Evolutionary conservation across 257 asterid species (phyloP).

Genomic region (Penstemon eatonii): DNA sequence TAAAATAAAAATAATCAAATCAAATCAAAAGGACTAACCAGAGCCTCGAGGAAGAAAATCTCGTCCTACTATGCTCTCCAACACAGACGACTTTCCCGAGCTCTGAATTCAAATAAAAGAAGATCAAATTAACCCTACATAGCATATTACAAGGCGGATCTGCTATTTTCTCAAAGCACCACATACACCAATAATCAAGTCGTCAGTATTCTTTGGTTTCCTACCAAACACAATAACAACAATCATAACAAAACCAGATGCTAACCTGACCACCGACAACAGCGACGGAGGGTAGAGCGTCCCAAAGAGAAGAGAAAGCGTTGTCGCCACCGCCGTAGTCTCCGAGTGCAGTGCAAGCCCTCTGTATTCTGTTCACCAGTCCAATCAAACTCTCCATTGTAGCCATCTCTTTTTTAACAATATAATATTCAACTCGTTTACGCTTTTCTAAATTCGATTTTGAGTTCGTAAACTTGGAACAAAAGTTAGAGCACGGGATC

Average conservation of each 20-base stretch:
- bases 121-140: background rate
- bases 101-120: constrained; percentile 54
- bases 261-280: constrained; percentile 93
- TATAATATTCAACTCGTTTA: too few species aligned
- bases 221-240: too few species aligned
- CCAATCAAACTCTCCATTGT: constrained; percentile 94
- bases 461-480: constrained; percentile 17
- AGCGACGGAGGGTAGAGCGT: constrained; percentile 90
- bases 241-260: background rate
- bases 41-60: constrained; percentile 98
- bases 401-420: constrained; percentile 46
- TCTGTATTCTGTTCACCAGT: constrained; percentile 80
- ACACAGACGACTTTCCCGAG: constrained; percentile 91
- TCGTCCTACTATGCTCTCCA: constrained; percentile 93
- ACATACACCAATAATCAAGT: constrained; percentile 14
- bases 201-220: too few species aligned
- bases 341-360: constrained; percentile 88
- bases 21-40: constrained; percentile 48
- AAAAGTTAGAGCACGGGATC: constrained; percentile 24
- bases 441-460: too few species aligned
- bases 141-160: background rate
- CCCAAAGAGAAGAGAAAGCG: constrained; percentile 87
- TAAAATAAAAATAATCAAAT: background rate
- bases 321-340: constrained; percentile 79
- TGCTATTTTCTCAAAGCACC: constrained; percentile 17